phyloP scores from a whole-genome alignment of 2,329 filamentous ascomycete genomes.

The Fusarium redolens region DNA sequence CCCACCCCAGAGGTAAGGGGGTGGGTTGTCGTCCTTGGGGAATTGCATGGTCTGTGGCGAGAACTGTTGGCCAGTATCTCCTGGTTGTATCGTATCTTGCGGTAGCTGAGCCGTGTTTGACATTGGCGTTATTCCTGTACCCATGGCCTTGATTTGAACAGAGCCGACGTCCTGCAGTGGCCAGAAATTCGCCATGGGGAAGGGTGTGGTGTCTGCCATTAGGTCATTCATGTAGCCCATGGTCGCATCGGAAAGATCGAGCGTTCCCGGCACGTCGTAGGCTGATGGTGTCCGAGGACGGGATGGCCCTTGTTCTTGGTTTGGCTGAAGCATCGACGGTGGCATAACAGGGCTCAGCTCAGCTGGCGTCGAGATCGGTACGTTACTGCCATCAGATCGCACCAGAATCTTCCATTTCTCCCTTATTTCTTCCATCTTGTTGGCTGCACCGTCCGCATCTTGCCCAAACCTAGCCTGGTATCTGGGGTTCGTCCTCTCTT shows the following conservation, averaged over 20 bases:
- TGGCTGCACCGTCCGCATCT: conserved; percentile 60
- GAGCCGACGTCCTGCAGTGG: conserved; percentile 38
- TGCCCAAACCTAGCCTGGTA: conserved; percentile 59
- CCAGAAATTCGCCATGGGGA: conserved; percentile 38
- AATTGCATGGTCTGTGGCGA: conserved; percentile 39
- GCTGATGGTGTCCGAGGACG: conserved; percentile 34
- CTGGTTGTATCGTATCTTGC: conserved; percentile 16
- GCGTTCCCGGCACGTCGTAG: conserved; percentile 25
- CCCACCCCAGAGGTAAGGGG: conserved; percentile 57
- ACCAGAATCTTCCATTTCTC: conserved; percentile 65
- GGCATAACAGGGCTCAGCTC: conserved; percentile 19
- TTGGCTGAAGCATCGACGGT: conserved; percentile 30
- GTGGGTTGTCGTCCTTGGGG: conserved; percentile 50
- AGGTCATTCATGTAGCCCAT: conserved; percentile 47
- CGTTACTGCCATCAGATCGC: conserved; percentile 45
- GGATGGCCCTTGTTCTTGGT: conserved; percentile 19
- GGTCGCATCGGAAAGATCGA: conserved; percentile 45
- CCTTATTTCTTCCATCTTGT: conserved; percentile 57
- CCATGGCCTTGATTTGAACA: conserved; percentile 34
- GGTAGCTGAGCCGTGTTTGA: not conserved
- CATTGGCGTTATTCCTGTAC: not conserved
- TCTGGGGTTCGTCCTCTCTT: conserved; percentile 58
- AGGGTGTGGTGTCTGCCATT: conserved; percentile 19
- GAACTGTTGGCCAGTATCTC: conserved; percentile 16
- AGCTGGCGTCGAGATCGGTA: conserved; percentile 25